These are phyloP conservation scores for Kentomonas sorsogonicus DNA, from an alignment of 208 protist genomes.

Conservation along the genomic window DNA sequence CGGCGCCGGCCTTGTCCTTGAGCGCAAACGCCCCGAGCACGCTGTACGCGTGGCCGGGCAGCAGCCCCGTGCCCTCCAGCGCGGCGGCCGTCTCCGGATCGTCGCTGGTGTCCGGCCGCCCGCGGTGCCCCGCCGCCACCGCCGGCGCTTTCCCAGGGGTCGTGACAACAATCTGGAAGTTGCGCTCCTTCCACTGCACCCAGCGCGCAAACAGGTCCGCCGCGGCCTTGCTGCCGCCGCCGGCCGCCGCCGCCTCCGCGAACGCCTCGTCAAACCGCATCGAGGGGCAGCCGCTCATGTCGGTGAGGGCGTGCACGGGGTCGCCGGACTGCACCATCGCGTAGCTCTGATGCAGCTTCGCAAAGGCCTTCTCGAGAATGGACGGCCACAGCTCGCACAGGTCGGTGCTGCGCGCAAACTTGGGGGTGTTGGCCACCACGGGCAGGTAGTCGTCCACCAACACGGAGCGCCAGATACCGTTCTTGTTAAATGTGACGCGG, in stretches of 20 bases:
- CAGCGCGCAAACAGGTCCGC: slow-evolving; percentile 37
- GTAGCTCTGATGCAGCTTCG: slow-evolving; percentile 86
- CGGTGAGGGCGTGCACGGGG: slow-evolving; percentile 77
- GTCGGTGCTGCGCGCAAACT: slow-evolving; percentile 62
- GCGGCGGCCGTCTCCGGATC: slow-evolving; percentile 40
- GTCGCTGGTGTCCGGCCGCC: slow-evolving; percentile 41
- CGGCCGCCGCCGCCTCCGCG: slow-evolving; percentile 19
- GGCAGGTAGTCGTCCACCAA: slow-evolving; percentile 88
- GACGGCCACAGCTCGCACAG: slow-evolving; percentile 80
- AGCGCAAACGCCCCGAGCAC: slow-evolving; percentile 50
- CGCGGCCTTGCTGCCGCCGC: slow-evolving; percentile 15
- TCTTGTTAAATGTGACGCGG: slow-evolving; percentile 86
- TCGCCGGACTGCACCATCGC: slow-evolving; percentile 78
- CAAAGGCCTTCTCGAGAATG: slow-evolving; percentile 89
- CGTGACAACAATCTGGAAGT: slow-evolving; percentile 65
- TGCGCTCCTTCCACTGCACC: slow-evolving; percentile 24
- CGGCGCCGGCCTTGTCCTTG: slow-evolving; percentile 27
- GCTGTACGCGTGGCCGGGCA: slow-evolving; percentile 79
- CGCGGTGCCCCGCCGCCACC: slow-evolving; percentile 35
- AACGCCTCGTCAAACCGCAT: slow-evolving; percentile 74
- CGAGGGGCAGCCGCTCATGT: slow-evolving; percentile 73
- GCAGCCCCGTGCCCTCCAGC: slow-evolving; percentile 45
- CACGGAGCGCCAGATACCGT: slow-evolving; percentile 81
- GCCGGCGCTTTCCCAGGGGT: slow-evolving; percentile 75
- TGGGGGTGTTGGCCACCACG: slow-evolving; percentile 34